Percentiles rank a stretch among this genome's conserved stretches.
Conservation (phyloP, 2,329 filamentous ascomycete genomes). For the Macroventuria anomochaeta region DNA sequence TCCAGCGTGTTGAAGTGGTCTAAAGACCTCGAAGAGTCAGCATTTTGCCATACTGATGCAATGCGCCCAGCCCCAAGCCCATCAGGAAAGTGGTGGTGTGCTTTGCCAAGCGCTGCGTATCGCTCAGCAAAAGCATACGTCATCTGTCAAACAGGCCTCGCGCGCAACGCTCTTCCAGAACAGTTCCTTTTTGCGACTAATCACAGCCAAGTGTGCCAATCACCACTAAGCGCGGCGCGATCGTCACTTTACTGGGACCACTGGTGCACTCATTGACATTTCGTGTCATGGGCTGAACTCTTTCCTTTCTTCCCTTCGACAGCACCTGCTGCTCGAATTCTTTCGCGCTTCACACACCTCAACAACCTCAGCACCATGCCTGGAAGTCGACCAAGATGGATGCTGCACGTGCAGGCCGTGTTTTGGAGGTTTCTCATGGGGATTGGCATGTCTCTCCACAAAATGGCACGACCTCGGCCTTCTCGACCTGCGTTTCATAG, state of each 20-base stretch:
- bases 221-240: conserved; percentile 7
- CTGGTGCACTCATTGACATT: conserved; percentile 3
- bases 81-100: not conserved
- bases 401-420: conserved; percentile 67
- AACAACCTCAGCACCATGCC: conserved; percentile 22
- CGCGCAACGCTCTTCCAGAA: conserved; percentile 5
- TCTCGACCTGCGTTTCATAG: conserved; percentile 66
- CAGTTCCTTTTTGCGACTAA: conserved; percentile 7
- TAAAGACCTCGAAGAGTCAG: not conserved
- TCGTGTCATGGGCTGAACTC: conserved; percentile 2
- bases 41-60: not conserved
- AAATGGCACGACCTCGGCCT: conserved; percentile 65
- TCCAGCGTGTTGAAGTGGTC: not conserved
- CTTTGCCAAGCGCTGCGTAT: conserved; percentile 8
- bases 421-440: conserved; percentile 73
- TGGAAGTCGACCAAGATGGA: conserved; percentile 59
- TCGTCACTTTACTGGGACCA: conserved; percentile 3
- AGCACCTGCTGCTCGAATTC: conserved; percentile 8
- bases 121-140: conserved; percentile 8
- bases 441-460: conserved; percentile 73
- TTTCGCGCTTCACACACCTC: not conserved
- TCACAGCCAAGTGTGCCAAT: conserved; percentile 7
- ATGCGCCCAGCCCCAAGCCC: not conserved
- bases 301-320: conserved; percentile 1
- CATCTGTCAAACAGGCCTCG: conserved; percentile 7